Evolutionary conservation across 371 early-diverging fungal species (phyloP).

Genomic region (Mortierella sp.): DNA sequence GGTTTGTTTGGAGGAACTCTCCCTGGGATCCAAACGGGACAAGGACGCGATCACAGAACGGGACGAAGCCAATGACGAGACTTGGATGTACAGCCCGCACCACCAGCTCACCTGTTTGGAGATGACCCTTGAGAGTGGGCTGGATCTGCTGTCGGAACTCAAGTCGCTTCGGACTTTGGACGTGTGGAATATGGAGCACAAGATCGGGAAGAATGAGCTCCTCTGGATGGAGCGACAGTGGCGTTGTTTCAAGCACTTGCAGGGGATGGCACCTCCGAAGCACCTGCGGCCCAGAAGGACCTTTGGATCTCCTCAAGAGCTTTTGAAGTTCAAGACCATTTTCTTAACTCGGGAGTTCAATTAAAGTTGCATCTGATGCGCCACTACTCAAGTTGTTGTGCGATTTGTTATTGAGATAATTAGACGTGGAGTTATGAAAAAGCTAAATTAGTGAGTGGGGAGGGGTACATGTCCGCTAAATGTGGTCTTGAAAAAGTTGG

Average conservation of each 20-base stretch:
- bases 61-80: neutral
- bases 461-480: neutral
- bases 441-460: neutral
- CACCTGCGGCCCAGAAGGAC: neutral
- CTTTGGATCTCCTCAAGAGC: neutral
- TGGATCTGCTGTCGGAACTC: neutral
- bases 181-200: neutral
- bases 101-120: neutral
- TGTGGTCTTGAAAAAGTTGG: neutral
- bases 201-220: neutral
- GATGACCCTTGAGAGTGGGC: neutral
- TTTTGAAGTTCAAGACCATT: too few species aligned
- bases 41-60: neutral
- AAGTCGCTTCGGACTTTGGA: neutral
- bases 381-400: neutral
- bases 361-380: too few species aligned
- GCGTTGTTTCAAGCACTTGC: neutral
- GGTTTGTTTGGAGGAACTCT: neutral
- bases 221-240: neutral
- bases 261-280: neutral
- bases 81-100: neutral
- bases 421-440: too few species aligned
- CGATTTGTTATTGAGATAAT: neutral
- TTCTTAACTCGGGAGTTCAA: too few species aligned
- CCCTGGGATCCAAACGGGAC: neutral